Base-by-base conservation (phyloP, 495 filamentous ascomycete genomes). In the Neurospora intermedia region DNA sequence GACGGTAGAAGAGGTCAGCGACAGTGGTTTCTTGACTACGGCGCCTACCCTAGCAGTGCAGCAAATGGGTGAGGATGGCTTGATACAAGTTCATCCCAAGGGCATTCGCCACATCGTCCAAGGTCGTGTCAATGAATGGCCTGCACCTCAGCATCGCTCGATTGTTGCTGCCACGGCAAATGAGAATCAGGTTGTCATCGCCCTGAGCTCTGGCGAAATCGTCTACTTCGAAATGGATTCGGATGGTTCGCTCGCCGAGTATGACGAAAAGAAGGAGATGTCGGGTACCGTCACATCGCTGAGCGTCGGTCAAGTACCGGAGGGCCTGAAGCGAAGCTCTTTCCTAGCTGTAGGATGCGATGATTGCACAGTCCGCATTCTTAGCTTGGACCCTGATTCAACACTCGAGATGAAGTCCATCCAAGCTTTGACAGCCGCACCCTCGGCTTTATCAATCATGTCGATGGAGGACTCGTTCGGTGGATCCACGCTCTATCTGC, bases 161-260 rank as follows among this genome's bases (percentile, higher is more conserved):
- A 97, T 99, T 75, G 93, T 97, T 45, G 94, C 96, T n/a, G 95
- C 94, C 41, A 91, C 96, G 6, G 94, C 96, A 10, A 99, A 99
- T 76, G 90, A 95, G 74, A 89, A 92, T 54, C 96, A 99, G 81
- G 93, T 98, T 31, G 94, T 94, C 0, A 90, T 99, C 48, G 96
- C 95, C 18, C 83, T 99, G 43, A 97, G 94, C 77, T 97, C 94
- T 16, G 93, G 94, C 13, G 96, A 99, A 79, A 96, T 99, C 72
- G 93, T 96, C 23, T 98, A 98, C 78, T 99, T 99, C 75, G 96
- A 98, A 81, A 93, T 97, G 91, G 96, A 97, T 78, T 86, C 88
- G 3, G 94, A 98, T 83, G 94, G 94, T 11, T 90, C 90, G 7
- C 84, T 99, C 16, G 93, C 94, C 40, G 95, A 98, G 81, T 97